Evolutionary conservation across 1,284 basidiomycete genomes (phyloP).

Genomic region (Pseudozyma hubeiensis): DNA sequence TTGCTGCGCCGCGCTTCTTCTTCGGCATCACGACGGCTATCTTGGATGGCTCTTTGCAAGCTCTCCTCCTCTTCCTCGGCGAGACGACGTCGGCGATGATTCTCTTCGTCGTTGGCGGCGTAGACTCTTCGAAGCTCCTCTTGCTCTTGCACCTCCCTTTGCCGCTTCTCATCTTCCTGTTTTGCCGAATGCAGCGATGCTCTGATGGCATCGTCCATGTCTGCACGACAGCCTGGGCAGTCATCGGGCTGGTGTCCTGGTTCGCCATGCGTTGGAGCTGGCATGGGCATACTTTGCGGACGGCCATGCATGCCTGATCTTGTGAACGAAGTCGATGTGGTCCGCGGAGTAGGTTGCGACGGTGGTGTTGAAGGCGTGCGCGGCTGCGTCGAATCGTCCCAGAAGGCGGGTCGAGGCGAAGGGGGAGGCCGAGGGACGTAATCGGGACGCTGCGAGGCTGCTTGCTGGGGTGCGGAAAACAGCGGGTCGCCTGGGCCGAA

Average conservation of each 20-base stretch:
- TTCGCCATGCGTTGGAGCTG: conserved; percentile 8
- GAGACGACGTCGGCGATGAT: conserved; percentile 24
- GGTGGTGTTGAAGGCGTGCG: background rate
- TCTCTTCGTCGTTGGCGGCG: conserved; percentile 31
- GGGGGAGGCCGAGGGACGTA: background rate
- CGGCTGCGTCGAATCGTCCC: background rate
- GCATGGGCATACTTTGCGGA: background rate
- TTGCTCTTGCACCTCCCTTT: conserved; percentile 21
- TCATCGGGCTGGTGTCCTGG: conserved; percentile 37
- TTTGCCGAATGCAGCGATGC: conserved; percentile 41
- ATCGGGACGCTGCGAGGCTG: background rate
- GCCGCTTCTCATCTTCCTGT: conserved; percentile 27
- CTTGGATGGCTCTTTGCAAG: conserved; percentile 31
- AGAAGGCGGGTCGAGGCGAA: background rate
- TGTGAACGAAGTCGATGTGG: background rate
- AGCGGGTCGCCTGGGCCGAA: conserved; percentile 43
- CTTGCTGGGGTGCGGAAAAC: conserved; percentile 7
- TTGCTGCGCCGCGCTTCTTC: conserved; percentile 10
- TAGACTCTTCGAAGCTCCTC: conserved; percentile 28
- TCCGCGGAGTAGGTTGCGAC: background rate
- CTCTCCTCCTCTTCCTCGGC: conserved; percentile 40
- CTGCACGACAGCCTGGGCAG: conserved; percentile 47
- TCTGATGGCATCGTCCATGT: conserved; percentile 45
- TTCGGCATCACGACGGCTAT: conserved; percentile 45
- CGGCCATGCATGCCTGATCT: background rate